Evolutionary conservation across 1,139 yeast species (phyloP).

Genomic region (Wickerhamomyces sp.): DNA sequence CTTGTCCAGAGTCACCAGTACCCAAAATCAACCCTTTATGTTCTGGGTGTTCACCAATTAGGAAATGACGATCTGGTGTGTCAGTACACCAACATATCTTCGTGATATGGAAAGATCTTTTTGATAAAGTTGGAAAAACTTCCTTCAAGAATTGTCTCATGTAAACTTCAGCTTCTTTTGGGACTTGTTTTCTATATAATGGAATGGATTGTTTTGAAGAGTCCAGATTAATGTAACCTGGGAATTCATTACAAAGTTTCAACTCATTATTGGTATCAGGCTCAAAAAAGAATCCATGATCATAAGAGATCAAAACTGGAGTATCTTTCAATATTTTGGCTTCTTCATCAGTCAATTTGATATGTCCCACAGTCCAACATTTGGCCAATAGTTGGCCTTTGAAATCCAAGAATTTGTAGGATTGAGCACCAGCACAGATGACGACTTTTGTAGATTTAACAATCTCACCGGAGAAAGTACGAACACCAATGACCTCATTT

Average conservation of each 20-base stretch:
- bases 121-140: constrained; percentile 34
- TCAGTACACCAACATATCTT: constrained; percentile 45
- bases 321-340: constrained; percentile 26
- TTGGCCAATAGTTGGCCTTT: constrained; percentile 31
- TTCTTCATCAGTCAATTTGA: constrained; percentile 31
- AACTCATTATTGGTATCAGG: constrained; percentile 34
- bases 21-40: constrained; percentile 28
- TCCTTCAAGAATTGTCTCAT: constrained; percentile 26
- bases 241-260: constrained; percentile 34
- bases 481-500: constrained; percentile 6
- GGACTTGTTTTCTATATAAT: constrained; percentile 24
- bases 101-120: constrained; percentile 30
- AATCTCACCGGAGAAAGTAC: constrained; percentile 18
- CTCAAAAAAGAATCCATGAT: constrained; percentile 41
- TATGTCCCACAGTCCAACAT: constrained; percentile 38
- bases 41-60: constrained; percentile 37
- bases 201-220: constrained; percentile 20
- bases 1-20: constrained; percentile 42
- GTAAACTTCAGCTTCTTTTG: constrained; percentile 25
- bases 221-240: constrained; percentile 29
- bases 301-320: constrained; percentile 36
- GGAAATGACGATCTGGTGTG: constrained; percentile 36
- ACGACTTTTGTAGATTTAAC: constrained; percentile 27
- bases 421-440: constrained; percentile 34
- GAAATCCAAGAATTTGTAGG: constrained; percentile 30